These are phyloP conservation scores for Leccinum subspadiceum DNA, from an alignment of 1,284 basidiomycete genomes.

Conservation along the genomic window DNA sequence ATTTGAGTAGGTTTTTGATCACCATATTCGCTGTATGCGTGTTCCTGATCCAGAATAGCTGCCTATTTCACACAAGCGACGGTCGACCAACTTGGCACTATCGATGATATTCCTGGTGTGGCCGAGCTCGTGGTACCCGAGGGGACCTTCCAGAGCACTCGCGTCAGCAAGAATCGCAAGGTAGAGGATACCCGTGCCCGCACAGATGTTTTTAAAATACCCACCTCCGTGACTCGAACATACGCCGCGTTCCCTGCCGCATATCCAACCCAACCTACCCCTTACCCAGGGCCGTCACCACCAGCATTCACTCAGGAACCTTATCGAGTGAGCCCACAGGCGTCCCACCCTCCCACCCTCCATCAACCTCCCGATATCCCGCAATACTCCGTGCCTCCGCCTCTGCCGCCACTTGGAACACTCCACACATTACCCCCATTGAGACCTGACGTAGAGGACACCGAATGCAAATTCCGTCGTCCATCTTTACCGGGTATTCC, in stretches of 20 bases:
- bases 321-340: constrained; percentile 21
- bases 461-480: constrained; percentile 34
- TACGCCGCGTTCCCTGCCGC: constrained; percentile 57
- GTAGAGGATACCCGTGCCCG: constrained; percentile 28
- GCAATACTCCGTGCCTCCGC: constrained; percentile 29
- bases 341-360: constrained; percentile 23
- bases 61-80: constrained; percentile 76
- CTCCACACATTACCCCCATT: constrained; percentile 30
- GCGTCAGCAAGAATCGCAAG: constrained; percentile 49
- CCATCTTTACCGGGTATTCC: constrained; percentile 26
- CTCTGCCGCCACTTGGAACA: constrained; percentile 23
- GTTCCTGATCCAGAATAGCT: constrained; percentile 41
- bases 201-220: constrained; percentile 29
- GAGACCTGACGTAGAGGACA: constrained; percentile 25
- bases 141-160: constrained; percentile 62
- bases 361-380: constrained; percentile 26
- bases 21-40: constrained; percentile 1
- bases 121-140: constrained; percentile 54
- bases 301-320: constrained; percentile 26
- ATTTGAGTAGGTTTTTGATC: constrained; percentile 55
- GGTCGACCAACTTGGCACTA: constrained; percentile 60
- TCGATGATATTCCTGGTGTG: constrained; percentile 58
- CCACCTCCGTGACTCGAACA: constrained; percentile 40
- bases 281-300: constrained; percentile 30
- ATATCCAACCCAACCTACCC: constrained; percentile 28